Percentiles rank a stretch among this genome's conserved stretches.
phyloP scores from a whole-genome alignment of 2,329 filamentous ascomycete genomes.

The Myriosclerotinia curreyana region DNA sequence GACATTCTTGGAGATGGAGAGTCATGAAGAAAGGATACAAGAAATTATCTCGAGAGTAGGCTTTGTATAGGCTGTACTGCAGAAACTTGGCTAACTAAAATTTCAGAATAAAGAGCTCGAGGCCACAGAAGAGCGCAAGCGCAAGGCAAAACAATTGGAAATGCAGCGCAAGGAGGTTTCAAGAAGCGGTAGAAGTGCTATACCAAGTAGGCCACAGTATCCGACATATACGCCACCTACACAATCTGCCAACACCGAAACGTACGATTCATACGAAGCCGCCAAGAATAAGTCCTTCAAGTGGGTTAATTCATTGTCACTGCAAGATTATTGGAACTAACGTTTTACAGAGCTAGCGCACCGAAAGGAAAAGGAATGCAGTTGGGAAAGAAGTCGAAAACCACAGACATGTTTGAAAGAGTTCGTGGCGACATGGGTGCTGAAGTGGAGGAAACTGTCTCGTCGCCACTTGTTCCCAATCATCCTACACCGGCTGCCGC shows the following conservation, averaged over 20 bases:
- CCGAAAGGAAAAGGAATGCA: conserved; percentile 98
- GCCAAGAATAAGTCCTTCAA: conserved; percentile 95
- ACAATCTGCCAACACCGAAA: conserved; percentile 70
- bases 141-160: conserved; percentile 97
- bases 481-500: conserved; percentile 49
- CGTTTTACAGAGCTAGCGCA: conserved; percentile 51
- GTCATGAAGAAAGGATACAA: conserved; percentile 97
- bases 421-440: conserved; percentile 88
- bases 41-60: conserved; percentile 89
- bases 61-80: conserved; percentile 12
- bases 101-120: conserved; percentile 94
- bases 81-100: conserved; percentile 7
- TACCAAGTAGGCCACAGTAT: conserved; percentile 76
- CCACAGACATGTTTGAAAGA: conserved; percentile 94
- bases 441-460: conserved; percentile 68
- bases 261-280: conserved; percentile 91
- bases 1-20: conserved; percentile 99
- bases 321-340: conserved; percentile 33
- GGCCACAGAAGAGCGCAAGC: conserved; percentile 95
- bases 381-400: conserved; percentile 97
- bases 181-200: conserved; percentile 63
- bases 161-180: conserved; percentile 97
- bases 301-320: conserved; percentile 46
- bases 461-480: conserved; percentile 61
- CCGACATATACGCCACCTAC: conserved; percentile 83